These are phyloP conservation scores for Ilyonectria robusta DNA, from an alignment of 2,329 filamentous ascomycete genomes.

Conservation along the genomic window DNA sequence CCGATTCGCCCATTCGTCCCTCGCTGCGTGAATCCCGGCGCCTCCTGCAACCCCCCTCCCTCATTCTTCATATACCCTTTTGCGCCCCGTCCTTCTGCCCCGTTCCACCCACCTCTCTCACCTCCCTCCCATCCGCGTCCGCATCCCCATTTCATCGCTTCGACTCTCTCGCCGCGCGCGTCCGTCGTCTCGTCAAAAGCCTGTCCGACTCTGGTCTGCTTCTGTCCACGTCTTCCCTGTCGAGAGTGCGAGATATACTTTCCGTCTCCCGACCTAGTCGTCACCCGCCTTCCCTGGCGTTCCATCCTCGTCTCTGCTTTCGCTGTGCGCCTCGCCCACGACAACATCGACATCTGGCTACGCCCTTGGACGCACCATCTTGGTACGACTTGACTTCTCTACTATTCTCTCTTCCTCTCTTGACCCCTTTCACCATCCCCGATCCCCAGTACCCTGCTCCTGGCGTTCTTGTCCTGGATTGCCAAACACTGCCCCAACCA, in stretches of 20 bases:
- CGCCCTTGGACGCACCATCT: constrained; percentile 36
- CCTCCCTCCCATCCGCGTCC: constrained; percentile 33
- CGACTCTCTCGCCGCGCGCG: constrained; percentile 35
- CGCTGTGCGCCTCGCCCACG: constrained; percentile 31
- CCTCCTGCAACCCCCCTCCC: constrained; percentile 24
- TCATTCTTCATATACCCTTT: constrained; percentile 47
- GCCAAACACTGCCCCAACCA: constrained; percentile 30
- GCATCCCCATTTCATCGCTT: constrained; percentile 29
- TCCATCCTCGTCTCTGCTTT: constrained; percentile 27
- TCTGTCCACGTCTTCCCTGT: constrained; percentile 14
- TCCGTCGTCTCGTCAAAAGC: constrained; percentile 29
- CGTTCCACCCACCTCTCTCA: constrained; percentile 46
- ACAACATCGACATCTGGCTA: constrained; percentile 33
- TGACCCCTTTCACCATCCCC: constrained; percentile 22
- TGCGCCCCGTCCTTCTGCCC: constrained; percentile 42
- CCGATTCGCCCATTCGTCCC: constrained; percentile 1
- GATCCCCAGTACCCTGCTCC: constrained; percentile 2
- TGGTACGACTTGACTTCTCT: constrained; percentile 42
- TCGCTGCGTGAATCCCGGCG: constrained; percentile 21
- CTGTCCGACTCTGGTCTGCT: constrained; percentile 2
- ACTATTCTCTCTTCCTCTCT: constrained; percentile 29
- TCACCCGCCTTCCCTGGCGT: constrained; percentile 34
- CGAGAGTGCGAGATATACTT: constrained; percentile 35
- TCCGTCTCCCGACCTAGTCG: constrained; percentile 22
- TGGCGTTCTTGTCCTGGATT: constrained; percentile 21